These are phyloP conservation scores for Exophiala xenobiotica DNA, from an alignment of 2,329 filamentous ascomycete species.

Conservation along the genomic window DNA sequence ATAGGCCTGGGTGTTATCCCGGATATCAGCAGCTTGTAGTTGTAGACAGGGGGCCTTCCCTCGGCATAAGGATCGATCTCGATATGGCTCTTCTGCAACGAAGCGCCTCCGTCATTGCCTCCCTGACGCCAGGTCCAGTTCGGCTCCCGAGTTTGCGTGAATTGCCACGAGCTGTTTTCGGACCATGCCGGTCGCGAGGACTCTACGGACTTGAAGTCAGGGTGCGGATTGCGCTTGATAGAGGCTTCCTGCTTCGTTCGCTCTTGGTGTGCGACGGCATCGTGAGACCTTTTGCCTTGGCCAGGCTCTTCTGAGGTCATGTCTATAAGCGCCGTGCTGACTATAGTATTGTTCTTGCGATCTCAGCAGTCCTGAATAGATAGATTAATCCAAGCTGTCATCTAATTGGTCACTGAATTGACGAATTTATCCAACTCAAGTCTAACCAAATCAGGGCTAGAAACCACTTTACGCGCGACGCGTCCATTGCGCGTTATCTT, in stretches of 20 bases:
- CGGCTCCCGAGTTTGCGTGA: conserved; percentile 1
- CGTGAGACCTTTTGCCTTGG: not conserved
- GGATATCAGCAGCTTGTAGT: conserved; percentile 90
- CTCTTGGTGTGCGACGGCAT: not conserved
- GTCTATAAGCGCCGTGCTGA: too few species aligned
- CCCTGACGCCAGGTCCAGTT: conserved; percentile 3
- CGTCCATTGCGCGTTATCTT: too few species aligned
- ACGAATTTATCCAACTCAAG: too few species aligned
- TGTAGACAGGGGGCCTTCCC: conserved; percentile 65
- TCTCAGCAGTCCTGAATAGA: too few species aligned
- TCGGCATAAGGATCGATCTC: conserved; percentile 65
- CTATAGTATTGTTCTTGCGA: too few species aligned
- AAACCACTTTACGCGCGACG: too few species aligned
- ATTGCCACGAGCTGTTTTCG: not conserved
- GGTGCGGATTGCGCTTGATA: conserved; percentile 1
- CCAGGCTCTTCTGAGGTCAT: too few species aligned
- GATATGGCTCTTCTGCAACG: conserved; percentile 4
- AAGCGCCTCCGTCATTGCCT: conserved; percentile 41
- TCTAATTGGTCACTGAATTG: too few species aligned
- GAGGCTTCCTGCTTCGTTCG: not conserved
- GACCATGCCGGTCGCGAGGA: not conserved
- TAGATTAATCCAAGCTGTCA: too few species aligned
- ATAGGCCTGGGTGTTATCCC: conserved; percentile 80
- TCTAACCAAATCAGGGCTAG: too few species aligned
- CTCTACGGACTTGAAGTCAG: not conserved